These are phyloP conservation scores for Diversispora epigaea DNA, from an alignment of 192 early-diverging fungal genomes.

Conservation along the genomic window DNA sequence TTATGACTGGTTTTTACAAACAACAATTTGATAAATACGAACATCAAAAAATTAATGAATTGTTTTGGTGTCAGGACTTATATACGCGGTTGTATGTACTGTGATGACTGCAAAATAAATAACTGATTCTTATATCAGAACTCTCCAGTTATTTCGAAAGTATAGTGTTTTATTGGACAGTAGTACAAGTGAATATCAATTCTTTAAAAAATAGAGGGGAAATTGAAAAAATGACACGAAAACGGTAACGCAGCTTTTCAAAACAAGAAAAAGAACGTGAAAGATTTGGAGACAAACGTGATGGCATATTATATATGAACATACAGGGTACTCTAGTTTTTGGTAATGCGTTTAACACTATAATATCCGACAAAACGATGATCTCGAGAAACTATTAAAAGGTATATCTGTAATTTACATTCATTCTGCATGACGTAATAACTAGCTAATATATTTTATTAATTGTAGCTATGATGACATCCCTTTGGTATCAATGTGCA, in stretches of 20 bases:
- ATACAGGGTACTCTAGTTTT: conserved; percentile 6
- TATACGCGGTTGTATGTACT: conserved; percentile 22
- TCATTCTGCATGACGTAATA: neutral
- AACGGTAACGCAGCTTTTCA: conserved; percentile 6
- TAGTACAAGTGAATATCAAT: conserved; percentile 20
- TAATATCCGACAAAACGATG: conserved; percentile 9
- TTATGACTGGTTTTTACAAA: conserved; percentile 2
- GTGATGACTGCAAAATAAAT: neutral
- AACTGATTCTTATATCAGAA: conserved; percentile 7
- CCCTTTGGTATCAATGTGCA: conserved; percentile 16
- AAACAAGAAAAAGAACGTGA: conserved; percentile 14
- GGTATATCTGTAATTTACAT: neutral
- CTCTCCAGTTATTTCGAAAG: conserved; percentile 9
- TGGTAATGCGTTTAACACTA: conserved; percentile 8
- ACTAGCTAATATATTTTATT: neutral
- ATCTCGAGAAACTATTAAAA: conserved; percentile 16
- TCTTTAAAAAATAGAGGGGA: conserved; percentile 16
- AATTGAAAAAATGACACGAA: neutral
- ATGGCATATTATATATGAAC: conserved; percentile 23
- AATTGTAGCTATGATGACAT: conserved; percentile 3
- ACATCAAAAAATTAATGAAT: conserved; percentile 16
- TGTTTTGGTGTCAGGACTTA: conserved; percentile 27
- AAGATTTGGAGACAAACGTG: conserved; percentile 24
- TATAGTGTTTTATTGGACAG: conserved; percentile 17
- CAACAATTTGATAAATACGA: conserved; percentile 15